Conservation (phyloP, 2,329 filamentous ascomycete genomes). For the Zasmidium cellare region DNA sequence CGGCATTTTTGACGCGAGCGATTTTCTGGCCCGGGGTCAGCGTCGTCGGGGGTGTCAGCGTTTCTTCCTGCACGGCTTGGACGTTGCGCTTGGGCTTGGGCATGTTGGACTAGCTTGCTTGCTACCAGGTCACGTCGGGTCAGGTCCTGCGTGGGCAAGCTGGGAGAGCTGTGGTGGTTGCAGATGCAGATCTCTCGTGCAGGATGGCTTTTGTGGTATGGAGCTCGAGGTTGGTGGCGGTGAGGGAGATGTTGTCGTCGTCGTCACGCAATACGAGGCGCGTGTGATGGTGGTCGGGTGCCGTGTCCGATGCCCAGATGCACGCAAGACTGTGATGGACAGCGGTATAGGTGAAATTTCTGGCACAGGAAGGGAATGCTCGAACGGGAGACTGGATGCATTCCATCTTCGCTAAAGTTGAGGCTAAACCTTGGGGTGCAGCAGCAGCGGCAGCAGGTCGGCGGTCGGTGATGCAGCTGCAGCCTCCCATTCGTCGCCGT, state of each 20-base stretch:
- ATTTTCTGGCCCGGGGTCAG: constrained; percentile 60
- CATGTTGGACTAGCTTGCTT: constrained; percentile 50
- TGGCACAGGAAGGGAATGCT: neutral
- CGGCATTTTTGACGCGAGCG: constrained; percentile 75
- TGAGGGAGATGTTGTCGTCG: too few relatives aligned
- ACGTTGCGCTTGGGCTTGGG: constrained; percentile 74
- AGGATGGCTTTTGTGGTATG: too few relatives aligned
- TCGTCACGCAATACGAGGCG: too few relatives aligned
- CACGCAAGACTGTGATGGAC: neutral
- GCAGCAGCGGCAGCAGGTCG: neutral
- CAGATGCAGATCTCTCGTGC: too few relatives aligned
- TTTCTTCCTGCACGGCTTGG: constrained; percentile 74
- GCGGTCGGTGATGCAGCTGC: neutral
- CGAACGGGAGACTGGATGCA: neutral
- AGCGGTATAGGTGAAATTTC: neutral
- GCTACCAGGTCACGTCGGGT: too few relatives aligned
- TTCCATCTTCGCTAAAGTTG: neutral
- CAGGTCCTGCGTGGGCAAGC: too few relatives aligned
- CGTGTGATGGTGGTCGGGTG: neutral
- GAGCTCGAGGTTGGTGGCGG: too few relatives aligned
- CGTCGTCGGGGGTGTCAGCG: constrained; percentile 58
- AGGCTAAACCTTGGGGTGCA: neutral
- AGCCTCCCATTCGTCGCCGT: neutral
- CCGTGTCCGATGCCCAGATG: neutral
- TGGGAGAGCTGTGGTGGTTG: too few relatives aligned